These are phyloP conservation scores for Sicyos baderoa DNA, from an alignment of 306 rosid species.

Conservation along the genomic window DNA sequence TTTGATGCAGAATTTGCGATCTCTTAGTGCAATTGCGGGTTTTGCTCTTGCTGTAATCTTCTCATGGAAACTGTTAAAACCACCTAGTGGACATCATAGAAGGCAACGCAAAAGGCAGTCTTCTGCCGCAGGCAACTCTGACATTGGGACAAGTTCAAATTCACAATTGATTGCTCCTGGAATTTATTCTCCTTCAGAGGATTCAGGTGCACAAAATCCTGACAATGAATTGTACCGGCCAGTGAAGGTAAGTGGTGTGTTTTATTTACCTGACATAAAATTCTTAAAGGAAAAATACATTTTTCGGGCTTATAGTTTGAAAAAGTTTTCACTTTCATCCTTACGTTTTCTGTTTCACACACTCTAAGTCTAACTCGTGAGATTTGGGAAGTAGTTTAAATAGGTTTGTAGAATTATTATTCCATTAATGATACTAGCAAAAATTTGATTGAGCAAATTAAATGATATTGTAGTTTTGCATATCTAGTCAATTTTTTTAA, in stretches of 20 bases:
- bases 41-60: slow-evolving; percentile 75
- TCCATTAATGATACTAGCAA: background rate
- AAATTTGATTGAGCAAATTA: background rate
- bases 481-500: background rate
- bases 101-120: slow-evolving; percentile 75
- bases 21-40: slow-evolving; percentile 84
- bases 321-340: slow-evolving; percentile 2
- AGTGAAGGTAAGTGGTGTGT: slow-evolving; percentile 41
- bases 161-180: slow-evolving; percentile 32
- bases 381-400: background rate
- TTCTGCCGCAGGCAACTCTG: slow-evolving; percentile 52
- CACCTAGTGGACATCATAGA: slow-evolving; percentile 49
- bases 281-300: background rate
- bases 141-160: slow-evolving; percentile 36
- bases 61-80: slow-evolving; percentile 83
- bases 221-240: slow-evolving; percentile 71
- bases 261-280: background rate
- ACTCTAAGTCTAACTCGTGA: background rate
- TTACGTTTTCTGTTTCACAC: background rate
- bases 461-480: background rate
- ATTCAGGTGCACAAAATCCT: slow-evolving; percentile 56
- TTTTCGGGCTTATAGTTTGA: background rate
- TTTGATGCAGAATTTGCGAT: slow-evolving; percentile 60
- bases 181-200: slow-evolving; percentile 37
- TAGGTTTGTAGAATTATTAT: background rate